phyloP scores from a whole-genome alignment of 108 stramenopile genomes.

The Parietichytrium sp. region DNA sequence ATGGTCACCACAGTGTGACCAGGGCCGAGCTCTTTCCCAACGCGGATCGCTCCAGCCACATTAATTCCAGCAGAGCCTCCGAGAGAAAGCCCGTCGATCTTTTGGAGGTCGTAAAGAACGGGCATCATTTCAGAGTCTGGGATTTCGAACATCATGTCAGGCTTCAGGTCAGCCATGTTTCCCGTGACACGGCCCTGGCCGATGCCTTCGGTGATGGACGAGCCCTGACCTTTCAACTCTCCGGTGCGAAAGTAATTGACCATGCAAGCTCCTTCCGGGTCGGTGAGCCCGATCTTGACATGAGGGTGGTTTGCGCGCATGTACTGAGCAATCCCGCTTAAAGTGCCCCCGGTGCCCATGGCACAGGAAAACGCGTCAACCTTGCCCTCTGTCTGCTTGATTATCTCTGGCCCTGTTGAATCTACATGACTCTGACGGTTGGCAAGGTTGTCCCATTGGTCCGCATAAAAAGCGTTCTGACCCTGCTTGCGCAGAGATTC shows the following conservation, averaged over 20 bases:
- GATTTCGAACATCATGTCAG: slow-evolving; percentile 17
- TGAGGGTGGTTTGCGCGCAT: slow-evolving; percentile 69
- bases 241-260: slow-evolving; percentile 44
- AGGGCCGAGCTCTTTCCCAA: slow-evolving; percentile 55
- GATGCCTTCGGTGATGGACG: slow-evolving; percentile 66
- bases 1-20: slow-evolving; percentile 67
- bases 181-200: slow-evolving; percentile 71
- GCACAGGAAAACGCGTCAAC: slow-evolving; percentile 80
- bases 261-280: slow-evolving; percentile 69
- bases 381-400: slow-evolving; percentile 66
- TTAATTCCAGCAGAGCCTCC: slow-evolving; percentile 71
- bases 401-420: slow-evolving; percentile 58
- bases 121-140: slow-evolving; percentile 54
- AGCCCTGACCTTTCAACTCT: slow-evolving; percentile 43
- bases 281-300: slow-evolving; percentile 71
- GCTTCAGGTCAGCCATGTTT: slow-evolving; percentile 51
- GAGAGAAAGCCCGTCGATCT: slow-evolving; percentile 66
- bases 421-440: slow-evolving; percentile 76
- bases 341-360: slow-evolving; percentile 79
- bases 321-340: slow-evolving; percentile 72
- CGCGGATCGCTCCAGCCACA: slow-evolving; percentile 60
- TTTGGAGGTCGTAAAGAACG: slow-evolving; percentile 61
- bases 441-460: slow-evolving; percentile 90
- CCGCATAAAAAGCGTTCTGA: slow-evolving; percentile 65
- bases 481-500: slow-evolving; percentile 67